Percentiles rank a stretch among this genome's conserved stretches.
Conservation (phyloP, 331 rosid species). For the Erythrophleum ivorense region DNA sequence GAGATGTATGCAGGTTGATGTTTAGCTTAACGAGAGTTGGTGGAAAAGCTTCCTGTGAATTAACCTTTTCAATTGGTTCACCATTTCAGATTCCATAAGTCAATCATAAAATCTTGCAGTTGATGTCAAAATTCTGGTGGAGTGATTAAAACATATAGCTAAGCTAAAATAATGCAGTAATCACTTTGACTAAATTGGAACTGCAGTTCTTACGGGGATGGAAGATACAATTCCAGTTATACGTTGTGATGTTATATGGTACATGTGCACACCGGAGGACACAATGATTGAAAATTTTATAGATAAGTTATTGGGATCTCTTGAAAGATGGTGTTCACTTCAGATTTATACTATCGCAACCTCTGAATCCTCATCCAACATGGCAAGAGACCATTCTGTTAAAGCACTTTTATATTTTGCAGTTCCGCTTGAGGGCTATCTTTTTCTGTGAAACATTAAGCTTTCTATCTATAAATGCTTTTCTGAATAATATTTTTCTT, state of each 20-base stretch:
- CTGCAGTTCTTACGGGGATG: constrained; percentile 17
- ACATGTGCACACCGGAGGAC: neutral
- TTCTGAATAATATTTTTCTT: constrained; percentile 41
- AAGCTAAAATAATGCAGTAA: neutral
- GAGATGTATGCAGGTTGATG: constrained; percentile 6
- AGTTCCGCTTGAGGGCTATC: constrained; percentile 7
- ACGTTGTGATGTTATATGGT: constrained; percentile 15
- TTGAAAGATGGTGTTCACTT: neutral
- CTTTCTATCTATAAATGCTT: constrained; percentile 40
- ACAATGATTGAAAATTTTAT: constrained; percentile 17
- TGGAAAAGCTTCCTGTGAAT: constrained; percentile 31
- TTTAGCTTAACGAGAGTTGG: constrained; percentile 24
- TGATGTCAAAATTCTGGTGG: constrained; percentile 22
- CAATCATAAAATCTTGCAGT: neutral
- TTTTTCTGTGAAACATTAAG: constrained; percentile 1
- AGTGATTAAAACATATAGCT: constrained; percentile 2
- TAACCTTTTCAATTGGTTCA: constrained; percentile 21
- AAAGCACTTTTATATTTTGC: constrained; percentile 9
- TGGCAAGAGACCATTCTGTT: neutral
- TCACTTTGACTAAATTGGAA: neutral
- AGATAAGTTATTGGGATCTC: neutral
- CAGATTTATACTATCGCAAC: neutral
- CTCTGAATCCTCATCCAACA: constrained; percentile 10
- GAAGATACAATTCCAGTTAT: constrained; percentile 2
- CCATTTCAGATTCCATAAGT: constrained; percentile 20